Conservation (phyloP, 2,329 filamentous ascomycete genomes). For the Pseudonectria buxi region DNA sequence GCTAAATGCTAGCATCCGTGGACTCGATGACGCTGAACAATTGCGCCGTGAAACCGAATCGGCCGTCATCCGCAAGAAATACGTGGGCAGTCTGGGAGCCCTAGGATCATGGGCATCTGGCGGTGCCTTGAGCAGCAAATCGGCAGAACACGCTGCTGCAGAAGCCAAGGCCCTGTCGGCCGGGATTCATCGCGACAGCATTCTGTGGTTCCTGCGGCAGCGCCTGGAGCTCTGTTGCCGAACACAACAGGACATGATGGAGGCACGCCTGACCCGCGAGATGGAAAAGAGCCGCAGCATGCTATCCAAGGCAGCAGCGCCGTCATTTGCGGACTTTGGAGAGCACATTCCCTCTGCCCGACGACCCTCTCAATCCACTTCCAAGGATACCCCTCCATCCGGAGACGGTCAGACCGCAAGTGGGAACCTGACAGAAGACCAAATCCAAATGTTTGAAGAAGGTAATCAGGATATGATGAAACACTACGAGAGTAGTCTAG, state of each 20-base stretch:
- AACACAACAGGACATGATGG: constrained; percentile 87
- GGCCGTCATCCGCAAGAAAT: constrained; percentile 65
- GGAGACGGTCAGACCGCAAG: constrained; percentile 17
- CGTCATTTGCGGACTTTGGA: constrained; percentile 27
- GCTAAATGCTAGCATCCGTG: constrained; percentile 72
- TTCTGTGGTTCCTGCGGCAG: constrained; percentile 75
- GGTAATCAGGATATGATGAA: constrained; percentile 90
- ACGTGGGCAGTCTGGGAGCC: constrained; percentile 56
- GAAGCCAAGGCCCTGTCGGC: constrained; percentile 63
- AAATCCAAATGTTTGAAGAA: constrained; percentile 86
- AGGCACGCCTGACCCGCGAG: constrained; percentile 75
- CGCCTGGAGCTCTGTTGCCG: constrained; percentile 69
- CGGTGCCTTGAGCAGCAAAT: constrained; percentile 40
- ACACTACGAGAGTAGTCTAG: constrained; percentile 88
- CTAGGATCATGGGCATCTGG: constrained; percentile 61
- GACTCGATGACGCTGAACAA: constrained; percentile 74
- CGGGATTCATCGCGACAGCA: constrained; percentile 68
- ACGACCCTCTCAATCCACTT: constrained; percentile 12
- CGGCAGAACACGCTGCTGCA: constrained; percentile 61
- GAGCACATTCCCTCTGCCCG: constrained; percentile 22
- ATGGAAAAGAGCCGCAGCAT: constrained; percentile 86
- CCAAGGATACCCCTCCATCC: constrained; percentile 13
- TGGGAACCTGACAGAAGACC: constrained; percentile 67
- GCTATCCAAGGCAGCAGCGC: constrained; percentile 57
- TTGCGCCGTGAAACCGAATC: constrained; percentile 70